phyloP scores from a whole-genome alignment of 129 eudicot species.

The Rutidosis leptorrhynchoides region DNA sequence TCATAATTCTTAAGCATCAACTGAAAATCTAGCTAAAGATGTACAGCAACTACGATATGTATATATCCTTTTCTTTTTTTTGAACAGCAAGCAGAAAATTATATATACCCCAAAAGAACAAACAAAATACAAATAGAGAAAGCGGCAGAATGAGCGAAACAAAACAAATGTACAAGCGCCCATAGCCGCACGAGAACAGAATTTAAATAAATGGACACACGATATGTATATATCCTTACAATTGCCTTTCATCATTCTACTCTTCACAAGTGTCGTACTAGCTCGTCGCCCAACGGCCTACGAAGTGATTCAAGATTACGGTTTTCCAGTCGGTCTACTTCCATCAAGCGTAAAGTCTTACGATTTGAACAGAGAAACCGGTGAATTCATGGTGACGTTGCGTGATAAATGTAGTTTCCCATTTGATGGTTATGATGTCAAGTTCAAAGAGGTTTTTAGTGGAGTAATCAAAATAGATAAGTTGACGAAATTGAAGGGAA shows the following conservation, averaged over 20 bases:
- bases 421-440: conserved; percentile 11
- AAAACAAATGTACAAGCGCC: too few species aligned
- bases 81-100: too few species aligned
- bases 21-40: not conserved
- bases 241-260: conserved; percentile 15
- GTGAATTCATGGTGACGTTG: conserved; percentile 16
- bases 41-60: conserved; percentile 21
- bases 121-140: too few species aligned
- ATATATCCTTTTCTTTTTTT: too few species aligned
- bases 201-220: too few species aligned
- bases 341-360: conserved; percentile 11
- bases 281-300: conserved; percentile 11
- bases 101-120: too few species aligned
- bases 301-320: conserved; percentile 3
- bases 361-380: conserved; percentile 5
- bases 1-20: not conserved
- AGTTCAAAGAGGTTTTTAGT: not conserved
- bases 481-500: conserved; percentile 2
- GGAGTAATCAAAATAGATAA: conserved; percentile 15
- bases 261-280: not conserved
- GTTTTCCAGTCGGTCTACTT: conserved; percentile 16
- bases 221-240: too few species aligned
- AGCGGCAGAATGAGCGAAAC: too few species aligned
- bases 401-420: not conserved
- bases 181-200: too few species aligned